Evolutionary conservation across 371 early-diverging fungal genomes (phyloP), one percentile per base, ranked within the genome.

Genomic region (Apophysomyces sp.): DNA sequence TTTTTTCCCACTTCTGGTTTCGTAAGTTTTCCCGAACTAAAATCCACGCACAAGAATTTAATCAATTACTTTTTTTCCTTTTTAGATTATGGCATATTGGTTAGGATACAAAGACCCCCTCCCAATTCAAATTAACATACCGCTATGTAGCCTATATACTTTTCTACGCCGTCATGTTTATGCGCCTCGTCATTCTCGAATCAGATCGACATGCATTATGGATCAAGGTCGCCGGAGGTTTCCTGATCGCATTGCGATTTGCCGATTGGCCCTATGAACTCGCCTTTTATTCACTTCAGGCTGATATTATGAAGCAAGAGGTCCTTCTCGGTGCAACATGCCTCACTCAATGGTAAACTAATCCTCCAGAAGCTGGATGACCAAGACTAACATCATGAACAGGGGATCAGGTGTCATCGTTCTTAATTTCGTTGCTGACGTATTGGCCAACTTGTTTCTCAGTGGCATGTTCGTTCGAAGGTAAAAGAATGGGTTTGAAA

Each of bases 401-500:
- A 76, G 80, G 80, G 73, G 68, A 7, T 63, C 62, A 21, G 80
- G 77, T 52, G 80, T 80, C n/a, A 67, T 80, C 26, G 73, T 75
- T 18, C 57, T 80, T 8, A 77, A 77, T 58, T 80, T 80, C 57
- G 61, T 80, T 36, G 66, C 73, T 21, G 80, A 80, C 59, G 41
- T 68, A 30, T 49, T 80, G 18, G 69, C 71, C 28, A 80, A 73
- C 28, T 31, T 80, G 9, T 80, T 80, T 30, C 58, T 80, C 24
- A 77, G 80, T 63, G 80, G 80, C 34, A 72, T 77, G 77, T 80
- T 80, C 69, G 80, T 80, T 11, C 63, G 73, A 66, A 74, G 75
- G 75, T 78, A 69, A 44, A 32, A 8, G 7, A 5, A 6, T 52
- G 0, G 39, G 30, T 34, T 34, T 44, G 27, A 55, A n/a, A 44